phyloP scores from a whole-genome alignment of 2,329 filamentous ascomycete genomes.

The Penicillium hesseltinei region DNA sequence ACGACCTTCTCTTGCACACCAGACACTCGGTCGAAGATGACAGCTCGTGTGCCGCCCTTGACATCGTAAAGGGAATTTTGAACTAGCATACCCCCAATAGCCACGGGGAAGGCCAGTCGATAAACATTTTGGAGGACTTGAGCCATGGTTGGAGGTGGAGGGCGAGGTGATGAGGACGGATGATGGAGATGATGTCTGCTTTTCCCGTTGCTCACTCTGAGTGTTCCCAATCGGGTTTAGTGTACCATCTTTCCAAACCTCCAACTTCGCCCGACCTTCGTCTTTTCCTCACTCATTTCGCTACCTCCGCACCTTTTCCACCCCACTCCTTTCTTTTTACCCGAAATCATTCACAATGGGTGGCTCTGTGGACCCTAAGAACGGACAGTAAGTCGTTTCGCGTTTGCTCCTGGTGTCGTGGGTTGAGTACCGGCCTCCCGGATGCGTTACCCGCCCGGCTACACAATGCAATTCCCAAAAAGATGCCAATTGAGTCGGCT shows the following conservation, averaged over 20 bases:
- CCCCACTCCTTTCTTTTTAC: conserved; percentile 15
- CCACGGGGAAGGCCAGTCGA: conserved; percentile 65
- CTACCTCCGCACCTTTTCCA: conserved; percentile 14
- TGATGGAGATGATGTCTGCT: conserved; percentile 37
- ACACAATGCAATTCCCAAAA: conserved; percentile 6
- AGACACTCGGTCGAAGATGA: conserved; percentile 92
- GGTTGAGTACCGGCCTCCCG: conserved; percentile 12
- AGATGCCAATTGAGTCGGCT: neutral
- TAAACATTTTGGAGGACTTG: conserved; percentile 38
- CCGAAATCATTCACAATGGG: conserved; percentile 36
- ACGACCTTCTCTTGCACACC: conserved; percentile 92
- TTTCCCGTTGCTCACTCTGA: conserved; percentile 29
- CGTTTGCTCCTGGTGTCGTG: neutral
- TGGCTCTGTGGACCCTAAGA: conserved; percentile 42
- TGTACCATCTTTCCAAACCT: conserved; percentile 21
- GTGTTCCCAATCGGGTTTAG: conserved; percentile 36
- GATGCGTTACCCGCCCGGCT: conserved; percentile 20
- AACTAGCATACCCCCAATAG: conserved; percentile 64
- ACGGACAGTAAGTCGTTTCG: conserved; percentile 43
- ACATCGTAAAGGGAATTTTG: conserved; percentile 94
- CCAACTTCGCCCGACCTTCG: conserved; percentile 36
- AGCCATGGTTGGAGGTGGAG: conserved; percentile 42
- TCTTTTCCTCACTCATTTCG: conserved; percentile 26
- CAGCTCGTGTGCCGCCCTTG: conserved; percentile 86
- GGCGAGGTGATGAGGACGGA: conserved; percentile 14